Conservation (phyloP, 139 green algal species). For the Chlorella sp. region DNA sequence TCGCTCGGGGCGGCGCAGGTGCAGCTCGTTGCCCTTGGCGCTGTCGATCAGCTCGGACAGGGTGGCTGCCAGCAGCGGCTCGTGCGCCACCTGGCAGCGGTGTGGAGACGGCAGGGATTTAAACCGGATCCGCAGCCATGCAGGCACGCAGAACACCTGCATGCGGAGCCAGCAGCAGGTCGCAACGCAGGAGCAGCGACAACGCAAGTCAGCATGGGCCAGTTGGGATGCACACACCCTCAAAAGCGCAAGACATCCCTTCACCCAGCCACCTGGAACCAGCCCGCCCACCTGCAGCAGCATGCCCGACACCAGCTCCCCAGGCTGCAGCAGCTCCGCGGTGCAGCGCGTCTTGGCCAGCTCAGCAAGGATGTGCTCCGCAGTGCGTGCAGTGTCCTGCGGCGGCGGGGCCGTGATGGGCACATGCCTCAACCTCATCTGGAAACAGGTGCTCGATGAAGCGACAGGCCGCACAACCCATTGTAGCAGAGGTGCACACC, state of each 20-base stretch:
- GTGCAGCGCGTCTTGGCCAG: conserved; percentile 38
- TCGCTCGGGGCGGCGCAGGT: conserved; percentile 41
- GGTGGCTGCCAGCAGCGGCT: conserved; percentile 25
- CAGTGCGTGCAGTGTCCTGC: conserved; percentile 23
- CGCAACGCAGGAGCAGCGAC: too few species aligned
- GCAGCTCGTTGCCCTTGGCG: conserved; percentile 31
- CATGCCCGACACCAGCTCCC: conserved; percentile 54
- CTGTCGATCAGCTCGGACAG: conserved; percentile 41
- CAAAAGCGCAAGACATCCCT: too few species aligned
- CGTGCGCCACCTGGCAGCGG: conserved; percentile 35
- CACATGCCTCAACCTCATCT: too few species aligned
- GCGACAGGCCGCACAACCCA: too few species aligned
- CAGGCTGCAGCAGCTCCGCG: conserved; percentile 54
- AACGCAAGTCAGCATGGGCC: too few species aligned
- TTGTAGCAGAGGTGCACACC: too few species aligned
- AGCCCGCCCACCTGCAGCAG: conserved; percentile 46
- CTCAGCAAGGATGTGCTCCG: conserved; percentile 43
- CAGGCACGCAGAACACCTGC: too few species aligned
- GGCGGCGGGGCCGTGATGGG: not conserved
- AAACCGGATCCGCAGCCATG: not conserved
- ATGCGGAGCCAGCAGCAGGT: too few species aligned
- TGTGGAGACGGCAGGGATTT: too few species aligned
- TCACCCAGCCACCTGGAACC: too few species aligned
- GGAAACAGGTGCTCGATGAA: too few species aligned
- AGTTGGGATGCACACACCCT: too few species aligned